Percentiles rank a stretch among this genome's conserved stretches.
These are phyloP conservation scores for Phyllosticta citrichinensis DNA, from an alignment of 2,329 filamentous ascomycete species.

Conservation along the genomic window DNA sequence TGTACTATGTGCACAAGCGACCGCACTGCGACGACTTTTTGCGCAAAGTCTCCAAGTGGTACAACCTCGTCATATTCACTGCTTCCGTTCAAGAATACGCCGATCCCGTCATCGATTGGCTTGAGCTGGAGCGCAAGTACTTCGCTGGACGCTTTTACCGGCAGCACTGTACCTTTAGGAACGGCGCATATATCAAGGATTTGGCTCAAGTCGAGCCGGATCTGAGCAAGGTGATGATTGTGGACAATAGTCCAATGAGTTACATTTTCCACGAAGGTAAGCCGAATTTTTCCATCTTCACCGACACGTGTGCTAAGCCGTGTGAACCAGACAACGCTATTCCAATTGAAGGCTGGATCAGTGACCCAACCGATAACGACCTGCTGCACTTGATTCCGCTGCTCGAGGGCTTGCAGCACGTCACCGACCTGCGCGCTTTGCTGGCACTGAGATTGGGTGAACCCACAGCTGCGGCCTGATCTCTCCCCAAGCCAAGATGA, in stretches of 20 bases:
- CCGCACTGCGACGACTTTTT: slow-evolving; percentile 96
- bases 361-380: slow-evolving; percentile 93
- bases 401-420: slow-evolving; percentile 90
- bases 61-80: slow-evolving; percentile 92
- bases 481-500: neutral
- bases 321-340: slow-evolving; percentile 80
- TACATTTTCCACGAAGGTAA: slow-evolving; percentile 97
- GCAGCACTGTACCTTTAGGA: slow-evolving; percentile 91
- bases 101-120: slow-evolving; percentile 97
- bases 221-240: slow-evolving; percentile 94
- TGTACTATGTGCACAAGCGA: slow-evolving; percentile 98
- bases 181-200: slow-evolving; percentile 97
- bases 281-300: slow-evolving; percentile 17
- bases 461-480: slow-evolving; percentile 18
- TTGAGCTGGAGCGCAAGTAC: slow-evolving; percentile 93
- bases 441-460: slow-evolving; percentile 84
- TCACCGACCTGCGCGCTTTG: slow-evolving; percentile 86
- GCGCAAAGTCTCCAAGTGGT: slow-evolving; percentile 92
- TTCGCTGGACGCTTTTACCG: slow-evolving; percentile 91
- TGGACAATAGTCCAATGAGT: slow-evolving; percentile 96
- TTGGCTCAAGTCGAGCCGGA: slow-evolving; percentile 92
- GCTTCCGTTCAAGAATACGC: slow-evolving; percentile 98
- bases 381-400: slow-evolving; percentile 85
- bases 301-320: neutral
- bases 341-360: slow-evolving; percentile 98